Conservation (phyloP, 305 asterid genomes). For the Solanum hybrid region DNA sequence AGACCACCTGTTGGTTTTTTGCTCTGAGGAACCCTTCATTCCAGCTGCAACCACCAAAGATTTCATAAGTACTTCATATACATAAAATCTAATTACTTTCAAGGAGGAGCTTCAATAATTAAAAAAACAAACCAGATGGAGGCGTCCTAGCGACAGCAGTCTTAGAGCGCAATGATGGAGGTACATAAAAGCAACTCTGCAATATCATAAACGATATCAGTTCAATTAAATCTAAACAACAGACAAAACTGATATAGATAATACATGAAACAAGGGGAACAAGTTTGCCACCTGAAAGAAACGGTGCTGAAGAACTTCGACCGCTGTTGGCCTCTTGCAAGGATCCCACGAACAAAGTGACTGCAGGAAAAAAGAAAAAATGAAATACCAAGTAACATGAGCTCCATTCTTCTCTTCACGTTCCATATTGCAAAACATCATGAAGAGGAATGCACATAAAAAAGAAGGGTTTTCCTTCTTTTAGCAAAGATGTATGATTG, state of each 20-base stretch:
- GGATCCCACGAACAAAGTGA: constrained; percentile 77
- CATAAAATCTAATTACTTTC: not conserved
- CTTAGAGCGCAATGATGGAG: constrained; percentile 52
- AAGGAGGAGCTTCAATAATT: not conserved
- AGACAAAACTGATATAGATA: not conserved
- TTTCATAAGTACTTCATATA: not conserved
- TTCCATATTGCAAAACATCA: not conserved
- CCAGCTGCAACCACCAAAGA: constrained; percentile 42
- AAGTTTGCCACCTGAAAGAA: constrained; percentile 55
- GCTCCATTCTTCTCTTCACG: not conserved
- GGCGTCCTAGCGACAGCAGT: constrained; percentile 59
- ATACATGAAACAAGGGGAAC: constrained; percentile 1
- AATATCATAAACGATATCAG: constrained; percentile 25
- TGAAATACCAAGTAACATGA: not conserved
- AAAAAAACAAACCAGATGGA: constrained; percentile 59
- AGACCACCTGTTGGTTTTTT: constrained; percentile 45
- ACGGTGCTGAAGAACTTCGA: constrained; percentile 65
- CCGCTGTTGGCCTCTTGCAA: constrained; percentile 60
- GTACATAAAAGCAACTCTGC: constrained; percentile 62
- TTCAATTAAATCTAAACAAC: not conserved
- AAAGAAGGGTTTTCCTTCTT: not conserved
- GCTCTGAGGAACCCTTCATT: constrained; percentile 44
- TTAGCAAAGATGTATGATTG: not conserved
- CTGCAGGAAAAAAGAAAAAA: constrained; percentile 19
- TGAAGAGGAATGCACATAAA: not conserved